phyloP scores from a whole-genome alignment of 768 basidiomycete genomes.

The Udeniomyces megalosporus region DNA sequence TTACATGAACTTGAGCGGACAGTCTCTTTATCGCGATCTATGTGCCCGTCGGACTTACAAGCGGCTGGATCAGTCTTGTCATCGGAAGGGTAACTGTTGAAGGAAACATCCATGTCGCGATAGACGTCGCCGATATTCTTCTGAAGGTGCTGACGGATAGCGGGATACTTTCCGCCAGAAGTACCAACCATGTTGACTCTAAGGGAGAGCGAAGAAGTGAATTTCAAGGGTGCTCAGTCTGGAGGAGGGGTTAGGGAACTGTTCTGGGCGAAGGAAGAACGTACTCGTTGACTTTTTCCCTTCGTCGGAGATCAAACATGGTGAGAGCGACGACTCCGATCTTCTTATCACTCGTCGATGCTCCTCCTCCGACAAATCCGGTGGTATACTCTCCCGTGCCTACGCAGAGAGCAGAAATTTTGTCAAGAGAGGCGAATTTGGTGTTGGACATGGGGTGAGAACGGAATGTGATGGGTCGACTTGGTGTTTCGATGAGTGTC shows the following conservation, averaged over 20 bases:
- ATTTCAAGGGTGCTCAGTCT: neutral
- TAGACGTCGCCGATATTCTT: conserved; percentile 71
- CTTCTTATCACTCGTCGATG: too few relatives aligned
- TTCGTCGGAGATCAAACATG: conserved; percentile 70
- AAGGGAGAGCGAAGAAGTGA: conserved; percentile 1
- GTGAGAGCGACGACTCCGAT: conserved; percentile 72
- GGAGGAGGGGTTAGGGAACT: conserved; percentile 14
- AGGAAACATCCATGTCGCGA: conserved; percentile 71
- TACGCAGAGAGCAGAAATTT: neutral
- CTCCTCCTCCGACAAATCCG: conserved; percentile 78
- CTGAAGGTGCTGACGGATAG: conserved; percentile 59
- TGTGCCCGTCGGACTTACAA: conserved; percentile 39
- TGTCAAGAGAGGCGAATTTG: too few relatives aligned
- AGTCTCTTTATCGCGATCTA: too few relatives aligned
- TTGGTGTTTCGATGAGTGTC: too few relatives aligned
- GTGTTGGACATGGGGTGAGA: too few relatives aligned
- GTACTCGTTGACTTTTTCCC: conserved; percentile 39
- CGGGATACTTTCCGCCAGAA: conserved; percentile 65
- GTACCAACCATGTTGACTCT: conserved; percentile 57
- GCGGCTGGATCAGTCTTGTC: conserved; percentile 57
- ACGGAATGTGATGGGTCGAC: too few relatives aligned
- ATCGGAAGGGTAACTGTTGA: conserved; percentile 61
- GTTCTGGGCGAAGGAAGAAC: conserved; percentile 23
- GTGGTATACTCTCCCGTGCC: conserved; percentile 69
- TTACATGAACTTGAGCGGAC: too few relatives aligned